Base-by-base conservation (phyloP, 768 basidiomycete genomes). In the Tylopilus felleus region DNA sequence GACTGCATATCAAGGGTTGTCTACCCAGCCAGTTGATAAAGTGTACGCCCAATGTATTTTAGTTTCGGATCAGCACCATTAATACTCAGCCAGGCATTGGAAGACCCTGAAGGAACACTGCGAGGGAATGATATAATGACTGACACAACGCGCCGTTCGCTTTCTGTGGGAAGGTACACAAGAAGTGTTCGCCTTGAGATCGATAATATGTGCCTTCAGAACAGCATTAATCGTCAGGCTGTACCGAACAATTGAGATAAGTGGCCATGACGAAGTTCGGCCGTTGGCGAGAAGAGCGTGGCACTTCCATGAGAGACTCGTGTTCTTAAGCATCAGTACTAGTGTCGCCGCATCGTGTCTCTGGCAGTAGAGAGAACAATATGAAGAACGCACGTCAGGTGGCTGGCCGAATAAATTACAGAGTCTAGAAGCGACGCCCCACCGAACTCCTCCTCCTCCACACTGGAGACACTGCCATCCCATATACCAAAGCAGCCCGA, bases 331-430 rank as follows among this genome's bases (percentile, higher is more conserved):
- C 14, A 51, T 45, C 52, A 38, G 47, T 40, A n/a, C 33, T 33
- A 33, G 33, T 33, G 39, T 53, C 38, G 53, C 50, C 16, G 40
- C 40, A 33, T 31, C 52, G 19, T 58, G 19, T 55, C 56, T 54
- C 59, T 48, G 14, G 16, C 23, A 49, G 36, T 49, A 51, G 57
- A 49, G 46, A 47, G 50, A 49, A 54, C 38, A 43, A 9, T 12
- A 58, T 60, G 57, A 61, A 67, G 52, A 58, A 63, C 63, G 60
- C 65, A 63, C 53, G 63, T 55, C 53, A 45, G 41, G 29, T 63
- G 64, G 56, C 46, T 60, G 55, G 56, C 49, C 48, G 41, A 44
- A 63, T 68, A 66, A 63, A 66, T 68, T 65, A 66, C 58, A 66
- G 55, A 57, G 42, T 63, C 66, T 48, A 57, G 57, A 60, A 63